Percentiles rank a stretch among this genome's conserved stretches.
phyloP scores from a whole-genome alignment of 495 filamentous ascomycete species.

The Aspergillus coremiiformis region DNA sequence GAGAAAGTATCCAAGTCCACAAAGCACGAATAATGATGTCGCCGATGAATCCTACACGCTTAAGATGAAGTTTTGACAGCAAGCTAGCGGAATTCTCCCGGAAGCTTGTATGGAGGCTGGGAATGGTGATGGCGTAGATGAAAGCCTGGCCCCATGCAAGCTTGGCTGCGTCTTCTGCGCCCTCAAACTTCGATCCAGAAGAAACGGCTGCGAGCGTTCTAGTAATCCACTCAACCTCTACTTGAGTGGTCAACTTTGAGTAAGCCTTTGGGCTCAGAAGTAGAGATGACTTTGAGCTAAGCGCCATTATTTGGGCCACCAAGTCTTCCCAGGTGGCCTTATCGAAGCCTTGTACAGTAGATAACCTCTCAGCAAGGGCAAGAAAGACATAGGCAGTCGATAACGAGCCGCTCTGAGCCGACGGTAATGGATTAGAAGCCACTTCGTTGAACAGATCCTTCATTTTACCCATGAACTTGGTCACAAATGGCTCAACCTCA shows the following conservation, averaged over 20 bases:
- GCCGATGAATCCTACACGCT: slow-evolving; percentile 47
- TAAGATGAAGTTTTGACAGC: slow-evolving; percentile 52
- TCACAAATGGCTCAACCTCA: slow-evolving; percentile 33
- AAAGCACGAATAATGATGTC: slow-evolving; percentile 58
- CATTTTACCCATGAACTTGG: slow-evolving; percentile 54
- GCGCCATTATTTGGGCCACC: slow-evolving; percentile 51
- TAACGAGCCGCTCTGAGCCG: slow-evolving; percentile 69
- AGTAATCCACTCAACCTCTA: slow-evolving; percentile 70
- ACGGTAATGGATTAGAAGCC: slow-evolving; percentile 61
- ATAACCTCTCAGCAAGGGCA: slow-evolving; percentile 44
- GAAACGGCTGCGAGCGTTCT: slow-evolving; percentile 60
- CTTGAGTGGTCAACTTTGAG: slow-evolving; percentile 60
- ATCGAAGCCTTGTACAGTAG: slow-evolving; percentile 24
- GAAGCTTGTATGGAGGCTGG: slow-evolving; percentile 46
- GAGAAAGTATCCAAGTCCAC: slow-evolving; percentile 71
- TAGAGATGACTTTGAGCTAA: slow-evolving; percentile 72
- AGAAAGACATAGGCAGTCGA: slow-evolving; percentile 65
- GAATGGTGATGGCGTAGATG: slow-evolving; percentile 65
- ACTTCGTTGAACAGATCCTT: slow-evolving; percentile 72
- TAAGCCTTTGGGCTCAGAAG: slow-evolving; percentile 78
- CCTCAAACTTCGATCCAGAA: slow-evolving; percentile 29
- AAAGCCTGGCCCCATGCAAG: slow-evolving; percentile 73
- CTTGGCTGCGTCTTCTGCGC: slow-evolving; percentile 29
- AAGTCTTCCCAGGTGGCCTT: slow-evolving; percentile 43
- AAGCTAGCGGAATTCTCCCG: slow-evolving; percentile 51